phyloP scores from a whole-genome alignment of 441 rosid genomes.

The Erysimum cheiri region DNA sequence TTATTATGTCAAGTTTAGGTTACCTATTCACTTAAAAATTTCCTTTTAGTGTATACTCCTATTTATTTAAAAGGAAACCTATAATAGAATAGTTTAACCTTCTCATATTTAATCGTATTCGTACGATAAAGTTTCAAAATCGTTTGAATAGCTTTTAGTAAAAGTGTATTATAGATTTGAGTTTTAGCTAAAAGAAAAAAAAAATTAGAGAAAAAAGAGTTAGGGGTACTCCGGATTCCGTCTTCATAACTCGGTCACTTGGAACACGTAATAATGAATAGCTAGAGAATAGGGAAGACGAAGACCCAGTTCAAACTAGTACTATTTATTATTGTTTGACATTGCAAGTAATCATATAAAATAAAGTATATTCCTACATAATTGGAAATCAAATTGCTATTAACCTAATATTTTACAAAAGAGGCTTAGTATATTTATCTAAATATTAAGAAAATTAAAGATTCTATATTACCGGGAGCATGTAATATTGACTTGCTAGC shows the following conservation, averaged over 20 bases:
- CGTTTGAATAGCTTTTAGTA: neutral
- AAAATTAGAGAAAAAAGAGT: neutral
- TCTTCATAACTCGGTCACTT: slow-evolving; percentile 31
- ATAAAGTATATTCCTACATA: slow-evolving; percentile 18
- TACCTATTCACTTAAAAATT: slow-evolving; percentile 14
- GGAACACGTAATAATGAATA: slow-evolving; percentile 36
- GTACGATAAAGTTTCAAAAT: neutral
- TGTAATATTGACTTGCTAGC: slow-evolving; percentile 19
- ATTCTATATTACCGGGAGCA: neutral
- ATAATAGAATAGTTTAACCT: neutral
- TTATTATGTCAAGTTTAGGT: slow-evolving; percentile 24
- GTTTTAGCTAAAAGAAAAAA: neutral
- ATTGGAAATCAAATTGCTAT: slow-evolving; percentile 20
- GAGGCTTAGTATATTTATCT: neutral
- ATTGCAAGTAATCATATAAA: slow-evolving; percentile 20
- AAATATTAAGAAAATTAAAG: neutral
- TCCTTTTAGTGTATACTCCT: neutral
- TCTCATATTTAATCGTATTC: neutral
- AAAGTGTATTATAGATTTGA: neutral
- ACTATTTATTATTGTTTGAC: slow-evolving; percentile 25
- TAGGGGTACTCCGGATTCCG: neutral
- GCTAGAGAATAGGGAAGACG: slow-evolving; percentile 19
- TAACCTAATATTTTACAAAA: neutral
- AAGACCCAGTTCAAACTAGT: slow-evolving; percentile 34
- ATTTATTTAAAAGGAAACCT: neutral